Evolutionary conservation across 495 filamentous ascomycete species (phyloP).

Genomic region (Trichoderma parareesei): DNA sequence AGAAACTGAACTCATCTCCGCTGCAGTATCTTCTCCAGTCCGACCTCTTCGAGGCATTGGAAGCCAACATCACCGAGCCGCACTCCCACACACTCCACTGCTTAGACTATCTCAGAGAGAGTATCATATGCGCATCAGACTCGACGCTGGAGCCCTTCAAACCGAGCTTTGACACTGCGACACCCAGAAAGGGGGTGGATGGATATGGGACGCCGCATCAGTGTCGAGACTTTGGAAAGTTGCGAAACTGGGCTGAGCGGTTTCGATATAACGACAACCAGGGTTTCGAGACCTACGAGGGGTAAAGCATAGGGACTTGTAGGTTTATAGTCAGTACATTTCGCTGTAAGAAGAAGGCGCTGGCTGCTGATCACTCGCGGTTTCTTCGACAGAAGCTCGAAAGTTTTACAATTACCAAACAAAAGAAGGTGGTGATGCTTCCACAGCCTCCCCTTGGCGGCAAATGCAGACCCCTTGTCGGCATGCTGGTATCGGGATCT

Average conservation of each 20-base stretch:
- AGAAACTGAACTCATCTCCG: neutral
- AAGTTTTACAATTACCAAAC: too few relatives aligned
- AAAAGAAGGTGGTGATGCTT: too few relatives aligned
- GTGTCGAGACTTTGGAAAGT: neutral
- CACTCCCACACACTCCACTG: neutral
- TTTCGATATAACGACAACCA: conserved; percentile 2
- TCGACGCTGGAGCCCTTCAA: neutral
- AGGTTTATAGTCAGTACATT: neutral
- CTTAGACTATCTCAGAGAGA: conserved; percentile 1
- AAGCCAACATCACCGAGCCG: neutral
- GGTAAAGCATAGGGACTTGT: neutral
- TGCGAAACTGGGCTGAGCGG: neutral
- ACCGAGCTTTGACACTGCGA: neutral
- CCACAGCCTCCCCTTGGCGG: too few relatives aligned
- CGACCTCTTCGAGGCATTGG: neutral
- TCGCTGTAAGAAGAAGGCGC: too few relatives aligned
- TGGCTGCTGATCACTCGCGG: too few relatives aligned
- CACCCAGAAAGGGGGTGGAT: neutral
- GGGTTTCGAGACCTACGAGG: neutral
- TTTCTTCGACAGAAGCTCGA: too few relatives aligned
- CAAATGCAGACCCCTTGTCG: too few relatives aligned
- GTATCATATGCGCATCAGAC: neutral
- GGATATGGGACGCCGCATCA: neutral
- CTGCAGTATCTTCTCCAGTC: neutral
- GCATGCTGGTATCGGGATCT: too few relatives aligned